These are phyloP conservation scores for Grammothele lineata DNA, from an alignment of 768 basidiomycete species.

Conservation along the genomic window DNA sequence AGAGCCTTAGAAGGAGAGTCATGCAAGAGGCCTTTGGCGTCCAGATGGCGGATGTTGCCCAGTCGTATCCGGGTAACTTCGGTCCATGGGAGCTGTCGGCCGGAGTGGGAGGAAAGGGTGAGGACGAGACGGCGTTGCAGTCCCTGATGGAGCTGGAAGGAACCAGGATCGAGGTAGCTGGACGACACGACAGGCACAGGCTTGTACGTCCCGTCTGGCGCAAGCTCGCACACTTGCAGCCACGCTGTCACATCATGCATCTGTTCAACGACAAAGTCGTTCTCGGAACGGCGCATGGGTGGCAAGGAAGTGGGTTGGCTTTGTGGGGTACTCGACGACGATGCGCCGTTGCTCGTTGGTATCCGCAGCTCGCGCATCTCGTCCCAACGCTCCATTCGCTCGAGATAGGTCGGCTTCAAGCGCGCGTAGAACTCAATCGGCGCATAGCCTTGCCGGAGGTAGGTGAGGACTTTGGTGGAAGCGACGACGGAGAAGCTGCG, in stretches of 20 bases:
- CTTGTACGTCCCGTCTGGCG: constrained; percentile 75
- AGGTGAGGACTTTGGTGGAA: constrained; percentile 64
- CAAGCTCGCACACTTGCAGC: constrained; percentile 84
- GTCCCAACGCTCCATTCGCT: constrained; percentile 91
- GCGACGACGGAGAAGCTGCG: constrained; percentile 77
- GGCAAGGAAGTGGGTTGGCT: constrained; percentile 42
- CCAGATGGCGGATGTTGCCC: constrained; percentile 82
- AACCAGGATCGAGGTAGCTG: constrained; percentile 73
- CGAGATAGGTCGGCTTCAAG: constrained; percentile 76
- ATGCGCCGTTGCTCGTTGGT: constrained; percentile 30
- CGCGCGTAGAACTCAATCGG: constrained; percentile 90
- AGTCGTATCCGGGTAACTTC: constrained; percentile 71
- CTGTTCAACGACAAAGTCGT: constrained; percentile 84
- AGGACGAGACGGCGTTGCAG: constrained; percentile 80
- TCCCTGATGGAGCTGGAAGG: constrained; percentile 89
- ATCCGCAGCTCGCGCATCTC: constrained; percentile 78
- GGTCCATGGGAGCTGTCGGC: constrained; percentile 84
- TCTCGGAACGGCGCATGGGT: constrained; percentile 91
- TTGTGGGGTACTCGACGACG: constrained; percentile 27
- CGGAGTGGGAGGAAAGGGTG: constrained; percentile 81
- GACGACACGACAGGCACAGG: constrained; percentile 81
- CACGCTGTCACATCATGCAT: constrained; percentile 88
- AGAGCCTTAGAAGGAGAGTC: constrained; percentile 70
- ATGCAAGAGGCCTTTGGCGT: constrained; percentile 76
- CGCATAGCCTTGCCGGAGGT: constrained; percentile 74